Evolutionary conservation across 176 grass and related monocot genomes (phyloP), one percentile per base, ranked within the genome.

Genomic region (Elaeis guineensis): DNA sequence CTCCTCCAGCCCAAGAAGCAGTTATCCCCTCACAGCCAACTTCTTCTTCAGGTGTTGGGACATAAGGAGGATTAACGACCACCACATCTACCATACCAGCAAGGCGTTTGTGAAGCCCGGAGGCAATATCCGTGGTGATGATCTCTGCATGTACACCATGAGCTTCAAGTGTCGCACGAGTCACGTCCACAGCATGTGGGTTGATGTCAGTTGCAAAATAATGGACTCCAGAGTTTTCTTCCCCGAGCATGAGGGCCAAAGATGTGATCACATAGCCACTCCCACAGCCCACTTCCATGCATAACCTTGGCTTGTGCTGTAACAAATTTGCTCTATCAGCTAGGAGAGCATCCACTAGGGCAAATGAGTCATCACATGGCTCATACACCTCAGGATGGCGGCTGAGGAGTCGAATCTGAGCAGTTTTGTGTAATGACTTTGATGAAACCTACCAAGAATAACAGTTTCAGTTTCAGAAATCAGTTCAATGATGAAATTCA

Each of bases 181-280:
- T 91, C 50, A 83, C 80, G 73, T 85, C 70, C 8, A 69, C 85
- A 57, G 93, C 93, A 78, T 92, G 39, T 35, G 67, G 63, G 69
- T 89, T 97, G 67, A 97, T 85, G 48, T 97, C 93, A 63, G 93
- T 97, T 51, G 93, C 93, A 29, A 91, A 76, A 48, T 85, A 97
- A 63, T 97, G 87, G 35, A 75, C 76, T 28, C 76, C 67, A 59
- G 84, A 77, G 26, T 73, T 77, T 66, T 82, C 71, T 30, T 87
- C 75, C 61, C 75, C 72, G 18, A 97, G 84, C 77, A 97, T 97
- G 64, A 97, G 72, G 44, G 93, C 87, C 49, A 97, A 72, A 56
- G 93, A 97, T 29, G 93, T 89, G 39, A 97, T 89, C 66, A 92
- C 79, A 72, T 92, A 97, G 16, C 93, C 93, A 62, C 84, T 91